Evolutionary conservation across 495 filamentous ascomycete genomes (phyloP).

Genomic region (Thozetella sp.): DNA sequence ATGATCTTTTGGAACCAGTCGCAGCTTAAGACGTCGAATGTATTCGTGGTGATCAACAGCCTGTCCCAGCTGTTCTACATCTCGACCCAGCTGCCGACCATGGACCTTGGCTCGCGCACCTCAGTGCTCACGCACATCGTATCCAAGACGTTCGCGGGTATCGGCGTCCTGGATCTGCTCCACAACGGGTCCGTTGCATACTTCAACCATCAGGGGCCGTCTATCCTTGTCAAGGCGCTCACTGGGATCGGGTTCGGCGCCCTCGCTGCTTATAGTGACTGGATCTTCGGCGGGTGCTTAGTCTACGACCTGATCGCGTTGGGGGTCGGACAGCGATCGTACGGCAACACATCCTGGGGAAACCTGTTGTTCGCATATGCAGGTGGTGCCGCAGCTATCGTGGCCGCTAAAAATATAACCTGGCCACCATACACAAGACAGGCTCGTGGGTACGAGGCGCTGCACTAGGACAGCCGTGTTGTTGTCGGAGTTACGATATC

Average conservation of each 20-base stretch:
- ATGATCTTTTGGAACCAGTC: conserved; percentile 57
- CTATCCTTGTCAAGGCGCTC: conserved; percentile 39
- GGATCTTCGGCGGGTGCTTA: conserved; percentile 54
- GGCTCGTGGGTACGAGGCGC: neutral
- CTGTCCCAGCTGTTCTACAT: conserved; percentile 50
- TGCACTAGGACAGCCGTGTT: neutral
- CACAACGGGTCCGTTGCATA: conserved; percentile 53
- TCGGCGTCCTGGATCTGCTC: conserved; percentile 52
- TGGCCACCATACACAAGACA: conserved; percentile 35
- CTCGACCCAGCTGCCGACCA: conserved; percentile 35
- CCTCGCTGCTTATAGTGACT: conserved; percentile 41
- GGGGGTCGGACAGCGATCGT: conserved; percentile 42
- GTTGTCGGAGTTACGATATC: too few relatives aligned
- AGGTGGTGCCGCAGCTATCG: conserved; percentile 45
- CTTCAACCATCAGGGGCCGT: conserved; percentile 39
- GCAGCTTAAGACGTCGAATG: conserved; percentile 41
- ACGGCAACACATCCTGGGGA: conserved; percentile 35
- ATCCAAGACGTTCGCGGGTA: conserved; percentile 54
- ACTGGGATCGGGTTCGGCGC: conserved; percentile 47
- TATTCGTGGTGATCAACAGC: conserved; percentile 52
- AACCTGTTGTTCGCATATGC: conserved; percentile 46
- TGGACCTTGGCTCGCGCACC: conserved; percentile 42
- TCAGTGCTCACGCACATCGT: conserved; percentile 52
- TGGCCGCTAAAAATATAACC: conserved; percentile 45
- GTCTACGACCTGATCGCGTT: conserved; percentile 53